phyloP scores from a whole-genome alignment of 2,329 filamentous ascomycete species.

The Colletotrichum euphorbiae region DNA sequence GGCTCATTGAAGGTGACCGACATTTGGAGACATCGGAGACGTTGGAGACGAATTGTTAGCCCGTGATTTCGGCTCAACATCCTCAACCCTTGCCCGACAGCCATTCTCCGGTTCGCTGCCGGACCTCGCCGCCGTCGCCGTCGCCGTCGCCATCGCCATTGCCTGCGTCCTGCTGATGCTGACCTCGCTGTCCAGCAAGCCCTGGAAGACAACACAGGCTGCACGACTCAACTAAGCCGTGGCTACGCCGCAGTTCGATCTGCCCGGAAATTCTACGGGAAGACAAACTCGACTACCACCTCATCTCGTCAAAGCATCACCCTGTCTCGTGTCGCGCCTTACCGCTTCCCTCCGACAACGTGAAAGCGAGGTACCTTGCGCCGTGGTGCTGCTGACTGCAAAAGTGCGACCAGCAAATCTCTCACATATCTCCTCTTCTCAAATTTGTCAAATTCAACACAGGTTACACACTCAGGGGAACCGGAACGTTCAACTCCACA shows the following conservation, averaged over 20 bases:
- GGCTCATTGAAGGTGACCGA: not conserved
- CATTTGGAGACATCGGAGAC: not conserved
- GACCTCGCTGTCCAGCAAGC: not conserved
- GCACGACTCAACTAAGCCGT: slow-evolving; percentile 23
- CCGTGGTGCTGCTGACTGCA: too few species aligned
- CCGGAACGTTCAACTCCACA: too few species aligned
- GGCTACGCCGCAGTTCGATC: slow-evolving; percentile 15
- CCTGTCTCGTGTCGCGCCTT: slow-evolving; percentile 14
- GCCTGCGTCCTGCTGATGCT: not conserved
- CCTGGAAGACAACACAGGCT: slow-evolving; percentile 23
- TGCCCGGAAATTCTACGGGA: slow-evolving; percentile 15
- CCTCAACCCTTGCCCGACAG: slow-evolving; percentile 12
- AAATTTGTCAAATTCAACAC: too few species aligned
- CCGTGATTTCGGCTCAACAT: slow-evolving; percentile 23
- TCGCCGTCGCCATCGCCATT: not conserved
- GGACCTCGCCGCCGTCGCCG: slow-evolving; percentile 13
- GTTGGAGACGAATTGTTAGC: not conserved
- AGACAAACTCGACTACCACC: not conserved
- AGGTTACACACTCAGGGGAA: too few species aligned
- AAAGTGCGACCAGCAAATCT: too few species aligned
- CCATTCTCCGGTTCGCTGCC: slow-evolving; percentile 24
- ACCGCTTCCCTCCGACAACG: not conserved
- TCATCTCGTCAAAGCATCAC: slow-evolving; percentile 13
- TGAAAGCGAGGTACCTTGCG: too few species aligned
- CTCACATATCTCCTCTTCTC: too few species aligned